Evolutionary conservation across 2,329 filamentous ascomycete genomes (phyloP).

Genomic region (Drechslerella coelobrocha): DNA sequence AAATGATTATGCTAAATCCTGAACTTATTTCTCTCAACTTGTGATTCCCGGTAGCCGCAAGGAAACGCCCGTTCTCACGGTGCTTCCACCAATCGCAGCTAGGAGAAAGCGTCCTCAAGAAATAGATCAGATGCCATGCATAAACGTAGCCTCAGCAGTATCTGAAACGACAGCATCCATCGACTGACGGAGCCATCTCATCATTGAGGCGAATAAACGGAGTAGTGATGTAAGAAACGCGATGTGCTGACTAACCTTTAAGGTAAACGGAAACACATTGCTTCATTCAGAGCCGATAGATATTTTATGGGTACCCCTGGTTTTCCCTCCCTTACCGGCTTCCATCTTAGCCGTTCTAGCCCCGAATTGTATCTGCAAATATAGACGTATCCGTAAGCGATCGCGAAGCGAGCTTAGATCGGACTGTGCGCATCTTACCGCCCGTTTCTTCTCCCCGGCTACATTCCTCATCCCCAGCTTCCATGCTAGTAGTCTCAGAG

Average conservation of each 20-base stretch:
- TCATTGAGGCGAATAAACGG: conserved; percentile 31
- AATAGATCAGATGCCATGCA: conserved; percentile 38
- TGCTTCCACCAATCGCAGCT: conserved; percentile 20
- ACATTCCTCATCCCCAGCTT: conserved; percentile 74
- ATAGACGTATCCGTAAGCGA: conserved; percentile 50
- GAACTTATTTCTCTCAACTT: conserved; percentile 34
- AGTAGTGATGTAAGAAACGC: no score
- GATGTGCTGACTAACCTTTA: conserved; percentile 26
- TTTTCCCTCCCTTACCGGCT: conserved; percentile 55
- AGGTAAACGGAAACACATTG: conserved; percentile 10
- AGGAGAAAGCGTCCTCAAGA: conserved; percentile 47
- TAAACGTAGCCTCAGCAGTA: conserved; percentile 49
- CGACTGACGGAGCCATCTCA: conserved; percentile 37
- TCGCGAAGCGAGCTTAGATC: conserved; percentile 3
- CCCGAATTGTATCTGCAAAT: conserved; percentile 69
- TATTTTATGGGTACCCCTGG: conserved; percentile 53
- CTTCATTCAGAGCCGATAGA: conserved; percentile 10
- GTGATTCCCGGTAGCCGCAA: background rate
- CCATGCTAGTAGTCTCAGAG: conserved; percentile 77
- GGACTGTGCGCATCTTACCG: conserved; percentile 62
- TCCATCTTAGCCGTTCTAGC: conserved; percentile 85
- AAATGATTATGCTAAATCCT: conserved; percentile 23
- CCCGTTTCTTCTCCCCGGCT: conserved; percentile 88
- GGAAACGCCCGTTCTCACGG: conserved; percentile 34
- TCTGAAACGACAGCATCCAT: conserved; percentile 45